Evolutionary conservation across 2,329 filamentous ascomycete species (phyloP), one percentile per base, ranked within the genome.

Genomic region (Ophiostoma quercus): DNA sequence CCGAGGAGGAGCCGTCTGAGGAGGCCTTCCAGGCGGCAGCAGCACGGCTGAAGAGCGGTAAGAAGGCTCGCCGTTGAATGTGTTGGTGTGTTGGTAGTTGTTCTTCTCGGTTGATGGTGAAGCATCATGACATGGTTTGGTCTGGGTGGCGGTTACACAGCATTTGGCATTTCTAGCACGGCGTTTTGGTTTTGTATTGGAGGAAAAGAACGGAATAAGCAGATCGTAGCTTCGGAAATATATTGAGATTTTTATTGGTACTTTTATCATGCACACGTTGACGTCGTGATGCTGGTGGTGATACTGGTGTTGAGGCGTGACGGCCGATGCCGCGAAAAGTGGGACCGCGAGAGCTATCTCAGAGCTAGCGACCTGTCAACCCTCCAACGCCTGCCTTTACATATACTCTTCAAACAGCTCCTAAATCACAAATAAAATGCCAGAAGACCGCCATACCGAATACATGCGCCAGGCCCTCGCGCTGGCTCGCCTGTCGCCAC

Each of bases 401-500:
- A 57, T 25, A 3, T 62, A 32, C 25, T 32, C 22, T 14, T 16
- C 14, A 62, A 7, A 19, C 8, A 14, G 16, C 25, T 32, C 22
- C 6, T 19, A 29, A 62, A 7, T 34, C 8, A 41, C 39, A 41
- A 16, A 14, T 19, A 65, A n/a, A 11, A 65, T 65, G 51, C 19
- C 9, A 6, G 57, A 19, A 7, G 67, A 47, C 41, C 80, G 85
- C 70, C 84, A 87, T 76, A 76, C 77, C 67, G 79, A 76, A 1
- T 82, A 82, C 77, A 90, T 98, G 82, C 85, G 82, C 69, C 82
- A 90, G 70, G 92, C 92, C 51, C 86, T 98, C 70, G 80, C 84
- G n/a, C 84, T 93, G 73, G 94, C 95, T 14, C 84, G 85, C 47
- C 85, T 90, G 73, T 96, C 94, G 12, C 91, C 92, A 1, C 92